Evolutionary conservation across 2,329 filamentous ascomycete species (phyloP), one percentile per base, ranked within the genome.

Genomic region (Pyrenochaeta sp.): DNA sequence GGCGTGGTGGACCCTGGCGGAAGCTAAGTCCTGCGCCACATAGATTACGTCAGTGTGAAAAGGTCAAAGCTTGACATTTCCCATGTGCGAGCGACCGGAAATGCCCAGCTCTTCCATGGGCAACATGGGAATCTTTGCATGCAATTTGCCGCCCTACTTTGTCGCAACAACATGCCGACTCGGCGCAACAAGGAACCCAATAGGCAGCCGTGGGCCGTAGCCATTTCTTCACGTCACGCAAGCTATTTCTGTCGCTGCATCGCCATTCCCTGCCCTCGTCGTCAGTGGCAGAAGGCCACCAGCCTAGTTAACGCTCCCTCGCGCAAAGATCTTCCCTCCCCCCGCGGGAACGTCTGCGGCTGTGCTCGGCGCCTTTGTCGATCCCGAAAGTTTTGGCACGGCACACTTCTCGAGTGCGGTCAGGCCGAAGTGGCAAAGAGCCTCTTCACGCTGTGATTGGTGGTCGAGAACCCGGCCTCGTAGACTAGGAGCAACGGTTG

Each of bases 341-440:
- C 43, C 40, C 43, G 41, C 40, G 48, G 48, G 50, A 43, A 47
- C 33, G 29, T 35, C 43, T 53, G 64, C 58, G 64, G 64, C 63
- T 64, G 63, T 68, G 65, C 64, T 23, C 18, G 36, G 17, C 36
- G 36, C 36, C 36, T 56, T 33, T 65, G 63, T 64, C 62, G 63
- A 67, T 68, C 62, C 23, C 54, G 45, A 29, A 15, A 44, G 39
- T 15, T 32, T 15, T 32, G 37, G 37, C 33, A 37, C 35, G 41
- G 43, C 43, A 23, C 41, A 21, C 37, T 12, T 21, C 17, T 17
- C 15, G 9, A 29, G 47, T 46, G 59, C 66, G 66, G 66, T 51
- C 63, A 64, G 49, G 41, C 66, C 66, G 66, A 63, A 33, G 32
- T 55, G 66, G 66, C 66, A 56, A 69, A 61, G 35, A 33, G 20